A percentile compares a stretch with the other conserved stretches of the same genome.
phyloP scores from a whole-genome alignment of 331 rosid genomes.

The Malus hybrid region DNA sequence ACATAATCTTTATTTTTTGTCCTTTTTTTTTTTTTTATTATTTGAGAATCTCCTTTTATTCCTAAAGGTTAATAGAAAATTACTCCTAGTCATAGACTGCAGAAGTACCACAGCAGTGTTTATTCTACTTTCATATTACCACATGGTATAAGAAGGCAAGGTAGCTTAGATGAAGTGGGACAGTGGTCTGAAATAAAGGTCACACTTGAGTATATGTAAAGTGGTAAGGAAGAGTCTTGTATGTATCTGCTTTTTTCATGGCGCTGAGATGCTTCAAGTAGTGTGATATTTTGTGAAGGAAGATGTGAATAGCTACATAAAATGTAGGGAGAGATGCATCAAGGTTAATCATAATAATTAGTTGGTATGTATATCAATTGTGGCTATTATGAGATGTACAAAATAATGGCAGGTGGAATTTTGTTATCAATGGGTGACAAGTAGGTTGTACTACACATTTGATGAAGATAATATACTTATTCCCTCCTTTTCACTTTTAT shows the following conservation, averaged over 20 bases:
- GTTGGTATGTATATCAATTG: slow-evolving; percentile 7
- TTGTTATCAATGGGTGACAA: slow-evolving; percentile 15
- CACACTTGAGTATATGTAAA: not conserved
- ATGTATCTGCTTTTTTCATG: not conserved
- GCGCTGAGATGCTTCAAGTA: not conserved
- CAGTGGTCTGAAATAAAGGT: not conserved
- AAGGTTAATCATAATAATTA: not conserved
- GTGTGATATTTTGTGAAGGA: slow-evolving; percentile 5
- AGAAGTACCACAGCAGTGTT: not conserved
- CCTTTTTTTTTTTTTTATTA: not conserved
- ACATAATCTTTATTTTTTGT: not conserved
- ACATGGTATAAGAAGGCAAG: not conserved
- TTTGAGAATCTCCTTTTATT: not conserved
- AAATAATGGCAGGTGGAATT: slow-evolving; percentile 4
- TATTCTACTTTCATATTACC: not conserved
- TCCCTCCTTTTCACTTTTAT: not conserved
- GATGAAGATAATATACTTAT: slow-evolving; percentile 3
- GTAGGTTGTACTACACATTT: slow-evolving; percentile 16
- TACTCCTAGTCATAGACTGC: not conserved
- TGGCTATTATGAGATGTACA: slow-evolving; percentile 23
- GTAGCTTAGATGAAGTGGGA: slow-evolving; percentile 2
- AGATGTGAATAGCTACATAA: slow-evolving; percentile 24
- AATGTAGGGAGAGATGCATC: not conserved
- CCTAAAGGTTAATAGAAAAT: not conserved
- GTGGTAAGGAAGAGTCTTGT: not conserved